Evolutionary conservation across 2,329 filamentous ascomycete species (phyloP).

Genomic region (Fonsecaea pedrosoi): DNA sequence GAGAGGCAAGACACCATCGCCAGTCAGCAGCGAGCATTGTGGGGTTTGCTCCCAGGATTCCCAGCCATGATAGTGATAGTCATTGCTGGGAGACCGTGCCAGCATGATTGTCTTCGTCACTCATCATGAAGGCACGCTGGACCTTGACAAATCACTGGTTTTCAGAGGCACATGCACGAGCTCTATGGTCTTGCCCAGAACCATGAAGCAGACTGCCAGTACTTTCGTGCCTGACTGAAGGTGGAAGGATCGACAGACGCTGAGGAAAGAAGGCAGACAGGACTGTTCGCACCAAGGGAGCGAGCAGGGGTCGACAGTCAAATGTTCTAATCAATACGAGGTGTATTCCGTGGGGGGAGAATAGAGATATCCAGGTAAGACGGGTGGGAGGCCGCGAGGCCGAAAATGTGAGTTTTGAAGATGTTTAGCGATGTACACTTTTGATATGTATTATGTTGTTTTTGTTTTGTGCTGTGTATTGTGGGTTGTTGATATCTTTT

Average conservation of each 20-base stretch:
- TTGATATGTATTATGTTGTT: constrained; percentile 8
- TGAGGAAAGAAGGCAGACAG: background rate
- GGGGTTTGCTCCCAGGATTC: background rate
- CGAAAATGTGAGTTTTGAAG: constrained; percentile 15
- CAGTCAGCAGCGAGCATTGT: background rate
- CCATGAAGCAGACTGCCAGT: background rate
- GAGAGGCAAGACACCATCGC: constrained; percentile 29
- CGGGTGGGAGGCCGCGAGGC: constrained; percentile 12
- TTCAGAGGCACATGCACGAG: background rate
- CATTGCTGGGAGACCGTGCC: background rate
- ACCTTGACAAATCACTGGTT: background rate
- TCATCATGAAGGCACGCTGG: background rate
- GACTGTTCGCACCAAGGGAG: background rate
- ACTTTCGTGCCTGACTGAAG: background rate
- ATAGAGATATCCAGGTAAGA: background rate
- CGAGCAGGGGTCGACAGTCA: background rate
- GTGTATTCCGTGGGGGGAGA: background rate
- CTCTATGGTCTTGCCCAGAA: background rate
- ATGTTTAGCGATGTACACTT: constrained; percentile 12
- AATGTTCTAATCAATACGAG: background rate
- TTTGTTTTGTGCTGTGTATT: constrained; percentile 9
- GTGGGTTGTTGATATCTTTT: background rate
- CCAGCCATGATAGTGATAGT: background rate
- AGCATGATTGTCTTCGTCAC: background rate
- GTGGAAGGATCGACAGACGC: background rate